Evolutionary conservation across 2,329 filamentous ascomycete species (phyloP).

Genomic region (Paracorniculantispora psalliotae): DNA sequence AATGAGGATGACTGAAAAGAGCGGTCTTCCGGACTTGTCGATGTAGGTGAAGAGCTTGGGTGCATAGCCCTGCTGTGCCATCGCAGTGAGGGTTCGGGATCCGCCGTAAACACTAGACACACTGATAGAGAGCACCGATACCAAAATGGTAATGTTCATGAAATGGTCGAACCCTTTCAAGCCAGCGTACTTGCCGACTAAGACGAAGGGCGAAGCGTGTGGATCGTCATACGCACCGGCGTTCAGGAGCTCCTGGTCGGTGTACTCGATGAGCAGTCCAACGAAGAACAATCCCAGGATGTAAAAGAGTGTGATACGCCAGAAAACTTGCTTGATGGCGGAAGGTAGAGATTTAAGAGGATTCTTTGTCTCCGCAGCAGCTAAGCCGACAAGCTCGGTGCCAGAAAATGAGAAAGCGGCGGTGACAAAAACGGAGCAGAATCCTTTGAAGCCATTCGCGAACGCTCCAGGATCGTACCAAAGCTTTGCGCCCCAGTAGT

Average conservation of each 20-base stretch:
- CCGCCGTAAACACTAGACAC: constrained; percentile 56
- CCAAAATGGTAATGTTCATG: constrained; percentile 55
- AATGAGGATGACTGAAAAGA: constrained; percentile 43
- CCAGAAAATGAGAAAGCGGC: constrained; percentile 70
- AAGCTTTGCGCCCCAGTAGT: constrained; percentile 46
- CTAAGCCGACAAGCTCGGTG: constrained; percentile 70
- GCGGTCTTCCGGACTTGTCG: constrained; percentile 52
- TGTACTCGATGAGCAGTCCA: constrained; percentile 43
- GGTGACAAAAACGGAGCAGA: constrained; percentile 67
- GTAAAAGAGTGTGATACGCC: constrained; percentile 54
- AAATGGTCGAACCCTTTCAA: constrained; percentile 48
- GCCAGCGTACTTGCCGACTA: constrained; percentile 50
- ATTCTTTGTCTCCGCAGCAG: constrained; percentile 66
- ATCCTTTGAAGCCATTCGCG: constrained; percentile 68
- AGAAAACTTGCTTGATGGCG: constrained; percentile 75
- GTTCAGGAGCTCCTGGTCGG: constrained; percentile 42
- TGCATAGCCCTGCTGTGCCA: constrained; percentile 55
- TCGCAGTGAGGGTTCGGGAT: constrained; percentile 53
- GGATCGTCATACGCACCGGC: constrained; percentile 38
- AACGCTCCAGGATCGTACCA: constrained; percentile 54
- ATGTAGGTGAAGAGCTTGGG: constrained; percentile 53
- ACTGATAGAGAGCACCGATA: constrained; percentile 55
- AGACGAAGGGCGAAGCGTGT: constrained; percentile 50
- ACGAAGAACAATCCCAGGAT: constrained; percentile 48
- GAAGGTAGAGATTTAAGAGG: constrained; percentile 69